Conservation (phyloP, 768 basidiomycete genomes). For the Suillus placidus region DNA sequence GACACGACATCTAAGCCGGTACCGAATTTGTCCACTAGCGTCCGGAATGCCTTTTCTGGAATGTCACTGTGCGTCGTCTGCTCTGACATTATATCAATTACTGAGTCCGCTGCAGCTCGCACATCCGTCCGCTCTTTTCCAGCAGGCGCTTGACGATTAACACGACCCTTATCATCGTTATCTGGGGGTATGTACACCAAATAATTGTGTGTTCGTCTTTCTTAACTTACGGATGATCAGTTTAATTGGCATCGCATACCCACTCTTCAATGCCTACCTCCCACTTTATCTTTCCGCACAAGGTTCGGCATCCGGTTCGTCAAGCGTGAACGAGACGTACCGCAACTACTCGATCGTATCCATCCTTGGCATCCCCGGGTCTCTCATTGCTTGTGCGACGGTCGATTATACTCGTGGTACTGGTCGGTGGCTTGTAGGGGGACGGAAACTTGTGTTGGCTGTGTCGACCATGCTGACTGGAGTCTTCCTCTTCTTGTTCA, state of each 20-base stretch:
- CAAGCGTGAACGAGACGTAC: constrained; percentile 38
- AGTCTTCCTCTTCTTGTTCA: constrained; percentile 55
- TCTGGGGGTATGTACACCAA: constrained; percentile 48
- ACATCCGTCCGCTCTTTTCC: constrained; percentile 52
- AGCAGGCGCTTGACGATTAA: constrained; percentile 46
- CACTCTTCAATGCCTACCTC: constrained; percentile 55
- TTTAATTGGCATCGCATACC: constrained; percentile 55
- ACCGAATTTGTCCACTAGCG: constrained; percentile 25
- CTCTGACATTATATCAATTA: neutral
- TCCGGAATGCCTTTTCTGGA: constrained; percentile 38
- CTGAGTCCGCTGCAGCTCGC: constrained; percentile 37
- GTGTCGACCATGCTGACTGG: constrained; percentile 46
- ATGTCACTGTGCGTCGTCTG: constrained; percentile 42
- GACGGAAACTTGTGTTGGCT: constrained; percentile 51
- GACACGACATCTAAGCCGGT: constrained; percentile 16
- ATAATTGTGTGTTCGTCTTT: neutral
- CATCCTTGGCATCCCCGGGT: constrained; percentile 49
- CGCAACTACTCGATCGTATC: constrained; percentile 55
- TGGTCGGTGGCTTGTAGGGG: constrained; percentile 40
- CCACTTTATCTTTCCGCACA: constrained; percentile 48
- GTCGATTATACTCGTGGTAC: constrained; percentile 45
- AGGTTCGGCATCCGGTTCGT: constrained; percentile 26
- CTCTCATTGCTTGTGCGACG: constrained; percentile 46
- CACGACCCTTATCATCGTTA: constrained; percentile 48
- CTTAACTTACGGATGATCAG: constrained; percentile 24